Evolutionary conservation across 106 monocot species (phyloP).

Genomic region (Phalaenopsis equestris): DNA sequence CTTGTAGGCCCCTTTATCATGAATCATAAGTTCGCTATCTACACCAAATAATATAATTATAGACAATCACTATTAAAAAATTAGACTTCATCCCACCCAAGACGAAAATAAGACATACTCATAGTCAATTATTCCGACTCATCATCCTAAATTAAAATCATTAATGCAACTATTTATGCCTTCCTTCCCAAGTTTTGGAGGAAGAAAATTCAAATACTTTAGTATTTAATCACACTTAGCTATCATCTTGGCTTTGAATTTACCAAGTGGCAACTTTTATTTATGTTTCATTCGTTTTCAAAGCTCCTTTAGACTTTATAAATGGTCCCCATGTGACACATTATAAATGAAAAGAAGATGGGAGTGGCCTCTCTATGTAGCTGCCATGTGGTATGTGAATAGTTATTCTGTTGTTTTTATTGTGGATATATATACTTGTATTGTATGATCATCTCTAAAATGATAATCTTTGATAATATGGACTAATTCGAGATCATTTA

Average conservation of each 20-base stretch:
- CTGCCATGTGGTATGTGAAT: background rate
- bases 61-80: background rate
- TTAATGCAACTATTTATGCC: background rate
- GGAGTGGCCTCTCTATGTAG: background rate
- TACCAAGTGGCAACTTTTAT: background rate
- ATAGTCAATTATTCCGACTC: background rate
- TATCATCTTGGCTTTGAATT: background rate
- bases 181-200: slow-evolving; percentile 1
- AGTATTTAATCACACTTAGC: background rate
- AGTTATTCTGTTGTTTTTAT: background rate
- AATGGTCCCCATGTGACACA: too few species aligned
- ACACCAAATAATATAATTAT: too few species aligned
- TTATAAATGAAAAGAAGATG: too few species aligned
- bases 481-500: too few species aligned
- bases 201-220: background rate
- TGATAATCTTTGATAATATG: too few species aligned
- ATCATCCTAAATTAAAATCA: too few species aligned
- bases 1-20: too few species aligned
- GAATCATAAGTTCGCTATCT: too few species aligned
- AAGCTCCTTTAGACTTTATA: background rate
- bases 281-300: background rate
- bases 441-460: too few species aligned
- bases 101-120: background rate
- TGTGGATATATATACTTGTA: background rate
- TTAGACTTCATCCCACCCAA: background rate